A percentile compares a stretch with the other conserved stretches of the same genome.
These are phyloP conservation scores for Gelatoporia subvermispora DNA, from an alignment of 768 basidiomycete genomes.

Conservation along the genomic window DNA sequence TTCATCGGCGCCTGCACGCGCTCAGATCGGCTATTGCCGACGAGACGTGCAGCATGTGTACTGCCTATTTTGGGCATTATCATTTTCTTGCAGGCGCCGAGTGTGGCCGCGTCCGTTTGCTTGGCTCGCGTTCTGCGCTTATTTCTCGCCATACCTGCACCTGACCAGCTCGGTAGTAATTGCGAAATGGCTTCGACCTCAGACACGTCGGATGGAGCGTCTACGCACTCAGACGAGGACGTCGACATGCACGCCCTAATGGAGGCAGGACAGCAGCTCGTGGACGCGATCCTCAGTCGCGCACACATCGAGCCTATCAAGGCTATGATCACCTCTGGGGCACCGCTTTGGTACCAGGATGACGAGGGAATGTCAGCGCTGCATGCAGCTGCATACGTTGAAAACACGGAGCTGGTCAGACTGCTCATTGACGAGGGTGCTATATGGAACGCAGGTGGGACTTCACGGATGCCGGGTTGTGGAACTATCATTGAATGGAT, in stretches of 20 bases:
- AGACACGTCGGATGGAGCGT: background rate
- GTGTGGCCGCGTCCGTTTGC: no score
- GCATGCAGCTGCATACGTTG: constrained; percentile 80
- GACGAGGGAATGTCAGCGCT: constrained; percentile 73
- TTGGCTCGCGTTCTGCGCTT: no score
- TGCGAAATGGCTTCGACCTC: no score
- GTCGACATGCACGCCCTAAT: constrained; percentile 19
- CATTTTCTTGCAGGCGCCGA: no score
- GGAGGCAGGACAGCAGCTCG: constrained; percentile 53
- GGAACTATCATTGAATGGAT: background rate
- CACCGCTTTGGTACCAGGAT: constrained; percentile 90
- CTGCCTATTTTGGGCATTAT: no score
- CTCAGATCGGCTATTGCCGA: no score
- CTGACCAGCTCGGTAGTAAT: no score
- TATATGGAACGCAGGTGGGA: constrained; percentile 82
- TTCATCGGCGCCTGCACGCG: no score
- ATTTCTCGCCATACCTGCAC: no score
- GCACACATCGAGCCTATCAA: constrained; percentile 41
- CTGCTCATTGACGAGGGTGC: constrained; percentile 77
- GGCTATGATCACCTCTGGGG: constrained; percentile 54
- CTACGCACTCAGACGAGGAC: constrained; percentile 6
- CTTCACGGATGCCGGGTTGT: background rate
- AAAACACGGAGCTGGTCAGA: constrained; percentile 59
- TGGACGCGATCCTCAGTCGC: constrained; percentile 50
- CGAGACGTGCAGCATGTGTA: no score